Conservation (phyloP, 2,329 filamentous ascomycete genomes). For the Elsinoe batatas region DNA sequence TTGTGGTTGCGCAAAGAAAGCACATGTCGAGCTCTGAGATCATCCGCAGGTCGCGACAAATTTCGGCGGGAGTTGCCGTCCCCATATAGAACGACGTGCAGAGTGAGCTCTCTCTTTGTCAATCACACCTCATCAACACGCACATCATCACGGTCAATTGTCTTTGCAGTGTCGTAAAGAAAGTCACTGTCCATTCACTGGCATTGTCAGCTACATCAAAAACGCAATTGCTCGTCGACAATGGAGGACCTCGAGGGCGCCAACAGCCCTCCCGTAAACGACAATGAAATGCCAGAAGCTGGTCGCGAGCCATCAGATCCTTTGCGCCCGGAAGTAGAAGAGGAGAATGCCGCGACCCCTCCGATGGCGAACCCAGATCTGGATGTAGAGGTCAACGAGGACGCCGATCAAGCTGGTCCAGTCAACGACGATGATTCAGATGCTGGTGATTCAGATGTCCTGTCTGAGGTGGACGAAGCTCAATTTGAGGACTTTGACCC, state of each 20-base stretch:
- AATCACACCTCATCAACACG: not conserved
- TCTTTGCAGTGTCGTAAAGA: too few relatives aligned
- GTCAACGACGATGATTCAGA: constrained; percentile 36
- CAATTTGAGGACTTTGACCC: constrained; percentile 58
- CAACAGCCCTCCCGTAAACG: constrained; percentile 29
- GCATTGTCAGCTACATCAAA: too few relatives aligned
- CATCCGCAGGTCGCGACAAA: constrained; percentile 1
- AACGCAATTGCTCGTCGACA: not conserved
- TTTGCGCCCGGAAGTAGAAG: constrained; percentile 37
- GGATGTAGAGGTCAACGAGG: constrained; percentile 37
- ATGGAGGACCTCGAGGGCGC: constrained; percentile 19
- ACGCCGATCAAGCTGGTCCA: constrained; percentile 19
- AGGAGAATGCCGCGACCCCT: constrained; percentile 36
- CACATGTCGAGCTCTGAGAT: constrained; percentile 3
- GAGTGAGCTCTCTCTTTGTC: not conserved
- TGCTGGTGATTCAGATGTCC: constrained; percentile 49
- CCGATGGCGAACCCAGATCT: constrained; percentile 34
- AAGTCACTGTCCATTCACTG: too few relatives aligned
- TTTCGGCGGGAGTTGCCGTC: not conserved
- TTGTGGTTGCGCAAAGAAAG: not conserved
- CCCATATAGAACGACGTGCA: not conserved
- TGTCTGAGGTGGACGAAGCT: constrained; percentile 56
- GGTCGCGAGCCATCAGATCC: constrained; percentile 38
- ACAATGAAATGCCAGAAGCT: constrained; percentile 36
- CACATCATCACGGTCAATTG: too few relatives aligned